Evolutionary conservation across 176 grass and related monocot species (phyloP).

Genomic region (Rhipidocladum racemiflorum): DNA sequence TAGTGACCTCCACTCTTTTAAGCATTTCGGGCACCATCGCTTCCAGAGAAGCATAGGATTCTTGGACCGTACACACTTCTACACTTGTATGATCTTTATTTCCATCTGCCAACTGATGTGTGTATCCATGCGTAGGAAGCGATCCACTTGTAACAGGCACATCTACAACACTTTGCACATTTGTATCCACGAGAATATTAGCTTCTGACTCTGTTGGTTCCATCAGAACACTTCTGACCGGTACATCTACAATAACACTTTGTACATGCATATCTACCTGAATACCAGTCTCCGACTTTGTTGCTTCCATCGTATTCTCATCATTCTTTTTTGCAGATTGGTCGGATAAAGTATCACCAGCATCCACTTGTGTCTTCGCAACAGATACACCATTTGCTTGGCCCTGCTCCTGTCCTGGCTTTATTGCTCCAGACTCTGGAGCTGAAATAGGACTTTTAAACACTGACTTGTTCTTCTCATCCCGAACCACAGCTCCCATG

Average conservation of each 20-base stretch:
- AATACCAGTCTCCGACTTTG: neutral
- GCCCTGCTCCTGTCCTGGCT: slow-evolving; percentile 5
- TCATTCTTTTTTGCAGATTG: slow-evolving; percentile 6
- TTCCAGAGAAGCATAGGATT: slow-evolving; percentile 50
- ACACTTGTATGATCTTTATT: slow-evolving; percentile 8
- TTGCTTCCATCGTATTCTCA: neutral
- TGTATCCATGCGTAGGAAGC: slow-evolving; percentile 8
- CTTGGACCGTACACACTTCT: slow-evolving; percentile 21
- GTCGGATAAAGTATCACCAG: neutral
- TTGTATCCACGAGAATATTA: slow-evolving; percentile 7
- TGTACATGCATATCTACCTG: neutral
- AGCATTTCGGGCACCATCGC: slow-evolving; percentile 46
- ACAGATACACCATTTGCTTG: slow-evolving; percentile 4
- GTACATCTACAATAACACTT: slow-evolving; percentile 20
- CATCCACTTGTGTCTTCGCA: neutral
- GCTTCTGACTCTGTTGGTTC: slow-evolving; percentile 14
- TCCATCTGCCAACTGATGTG: neutral
- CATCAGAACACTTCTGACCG: neutral
- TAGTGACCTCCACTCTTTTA: neutral
- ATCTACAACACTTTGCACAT: slow-evolving; percentile 19
- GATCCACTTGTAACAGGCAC: neutral
- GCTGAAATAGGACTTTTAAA: slow-evolving; percentile 14
- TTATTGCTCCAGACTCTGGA: neutral
- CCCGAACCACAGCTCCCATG: neutral
- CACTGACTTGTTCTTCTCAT: slow-evolving; percentile 7